Percentiles rank a stretch among this genome's conserved stretches.
Evolutionary conservation across 192 early-diverging fungal species (phyloP).

Genomic region (Coemansia sp.): DNA sequence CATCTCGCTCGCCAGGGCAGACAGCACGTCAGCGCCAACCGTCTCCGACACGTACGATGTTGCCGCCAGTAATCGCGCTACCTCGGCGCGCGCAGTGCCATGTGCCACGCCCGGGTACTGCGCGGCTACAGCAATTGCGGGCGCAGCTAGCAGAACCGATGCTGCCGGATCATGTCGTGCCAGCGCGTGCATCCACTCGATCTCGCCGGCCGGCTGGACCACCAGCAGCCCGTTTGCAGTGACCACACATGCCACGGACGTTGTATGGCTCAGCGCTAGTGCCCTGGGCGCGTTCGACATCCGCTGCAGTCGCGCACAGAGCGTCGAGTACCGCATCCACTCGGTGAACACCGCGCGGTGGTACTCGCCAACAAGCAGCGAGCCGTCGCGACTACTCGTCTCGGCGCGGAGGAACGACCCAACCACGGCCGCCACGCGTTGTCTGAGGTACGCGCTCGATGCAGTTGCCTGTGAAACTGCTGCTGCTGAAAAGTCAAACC

Average conservation of each 20-base stretch:
- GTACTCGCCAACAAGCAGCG: constrained; percentile 26
- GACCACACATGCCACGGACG: constrained; percentile 38
- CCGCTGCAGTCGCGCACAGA: constrained; percentile 50
- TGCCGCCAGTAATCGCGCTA: constrained; percentile 28
- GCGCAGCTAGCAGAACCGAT: constrained; percentile 35
- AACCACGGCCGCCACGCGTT: constrained; percentile 28
- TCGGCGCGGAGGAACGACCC: constrained; percentile 37
- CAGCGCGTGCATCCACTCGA: constrained; percentile 45
- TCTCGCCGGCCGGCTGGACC: constrained; percentile 28
- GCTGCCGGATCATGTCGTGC: constrained; percentile 22
- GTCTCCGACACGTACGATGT: constrained; percentile 16
- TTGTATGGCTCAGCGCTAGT: constrained; percentile 31
- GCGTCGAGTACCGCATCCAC: constrained; percentile 56
- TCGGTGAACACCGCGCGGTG: constrained; percentile 44
- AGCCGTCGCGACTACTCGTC: constrained; percentile 18
- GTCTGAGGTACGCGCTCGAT: constrained; percentile 29
- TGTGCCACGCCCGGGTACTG: constrained; percentile 31
- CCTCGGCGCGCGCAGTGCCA: constrained; percentile 21
- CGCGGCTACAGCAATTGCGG: constrained; percentile 4
- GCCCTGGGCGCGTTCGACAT: constrained; percentile 26
- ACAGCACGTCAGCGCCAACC: constrained; percentile 15
- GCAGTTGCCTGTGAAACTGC: constrained; percentile 16
- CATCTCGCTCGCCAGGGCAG: constrained; percentile 30
- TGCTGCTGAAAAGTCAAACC: constrained; percentile 28
- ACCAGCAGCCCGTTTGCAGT: constrained; percentile 16